Percentiles rank a stretch among this genome's conserved stretches.
phyloP scores from a whole-genome alignment of 768 basidiomycete genomes.

The Arthromyces matolae region DNA sequence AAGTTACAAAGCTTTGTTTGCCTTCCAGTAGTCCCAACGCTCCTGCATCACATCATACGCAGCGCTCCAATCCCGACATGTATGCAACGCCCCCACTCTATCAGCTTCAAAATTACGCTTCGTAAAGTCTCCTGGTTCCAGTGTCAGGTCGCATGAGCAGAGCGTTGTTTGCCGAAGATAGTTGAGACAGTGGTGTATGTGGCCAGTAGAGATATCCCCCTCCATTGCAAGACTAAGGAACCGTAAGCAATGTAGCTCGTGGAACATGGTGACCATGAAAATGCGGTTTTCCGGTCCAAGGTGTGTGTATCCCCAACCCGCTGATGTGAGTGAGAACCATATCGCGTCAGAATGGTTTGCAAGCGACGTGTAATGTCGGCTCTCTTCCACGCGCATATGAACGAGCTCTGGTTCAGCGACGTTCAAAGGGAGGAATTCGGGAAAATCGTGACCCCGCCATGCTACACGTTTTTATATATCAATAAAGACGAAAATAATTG shows the following conservation, averaged over 20 bases:
- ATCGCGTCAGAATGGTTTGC: not conserved
- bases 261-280: slow-evolving; percentile 39
- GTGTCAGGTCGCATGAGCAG: slow-evolving; percentile 44
- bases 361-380: slow-evolving; percentile 1
- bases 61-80: slow-evolving; percentile 39
- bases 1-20: no score
- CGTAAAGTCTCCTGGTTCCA: slow-evolving; percentile 42
- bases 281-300: slow-evolving; percentile 26
- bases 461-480: not conserved
- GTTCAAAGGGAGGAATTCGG: slow-evolving; percentile 8
- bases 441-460: slow-evolving; percentile 10
- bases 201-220: slow-evolving; percentile 11
- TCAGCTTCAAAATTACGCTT: slow-evolving; percentile 31
- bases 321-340: slow-evolving; percentile 4
- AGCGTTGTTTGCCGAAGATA: slow-evolving; percentile 44
- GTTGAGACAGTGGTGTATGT: slow-evolving; percentile 44
- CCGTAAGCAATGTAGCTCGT: slow-evolving; percentile 46
- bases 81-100: slow-evolving; percentile 35
- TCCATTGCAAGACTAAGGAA: slow-evolving; percentile 14
- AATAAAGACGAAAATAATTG: not conserved
- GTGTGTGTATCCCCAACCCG: slow-evolving; percentile 16
- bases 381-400: slow-evolving; percentile 4
- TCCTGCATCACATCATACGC: slow-evolving; percentile 30
- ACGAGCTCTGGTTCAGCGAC: not conserved
- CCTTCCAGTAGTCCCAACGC: no score